These are phyloP conservation scores for Xylaria sp. DNA, from an alignment of 2,329 filamentous ascomycete genomes.

Conservation along the genomic window DNA sequence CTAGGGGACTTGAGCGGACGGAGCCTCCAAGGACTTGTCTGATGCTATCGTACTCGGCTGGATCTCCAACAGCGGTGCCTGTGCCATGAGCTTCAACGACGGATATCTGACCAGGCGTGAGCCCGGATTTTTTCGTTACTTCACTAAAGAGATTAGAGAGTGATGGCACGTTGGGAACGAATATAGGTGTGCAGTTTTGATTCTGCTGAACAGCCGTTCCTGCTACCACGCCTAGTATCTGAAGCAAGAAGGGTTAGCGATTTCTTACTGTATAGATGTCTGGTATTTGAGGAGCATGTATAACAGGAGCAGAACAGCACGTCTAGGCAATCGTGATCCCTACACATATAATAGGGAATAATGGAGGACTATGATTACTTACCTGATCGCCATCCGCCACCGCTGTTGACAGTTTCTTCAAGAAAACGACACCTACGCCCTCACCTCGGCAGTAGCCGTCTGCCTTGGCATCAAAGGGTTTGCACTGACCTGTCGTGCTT, in stretches of 20 bases:
- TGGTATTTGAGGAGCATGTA: background rate
- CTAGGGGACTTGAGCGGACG: slow-evolving; percentile 19
- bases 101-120: slow-evolving; percentile 42
- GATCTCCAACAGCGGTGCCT: slow-evolving; percentile 56
- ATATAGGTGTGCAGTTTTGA: slow-evolving; percentile 54
- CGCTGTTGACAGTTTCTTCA: slow-evolving; percentile 61
- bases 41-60: slow-evolving; percentile 47
- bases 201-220: slow-evolving; percentile 55
- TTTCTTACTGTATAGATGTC: background rate
- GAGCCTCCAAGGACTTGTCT: slow-evolving; percentile 40
- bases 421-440: slow-evolving; percentile 56
- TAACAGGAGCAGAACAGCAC: background rate
- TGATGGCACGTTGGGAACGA: slow-evolving; percentile 51
- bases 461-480: slow-evolving; percentile 54
- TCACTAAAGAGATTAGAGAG: slow-evolving; percentile 47
- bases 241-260: background rate
- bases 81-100: slow-evolving; percentile 57
- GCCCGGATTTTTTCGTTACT: slow-evolving; percentile 42
- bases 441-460: slow-evolving; percentile 67
- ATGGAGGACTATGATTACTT: background rate
- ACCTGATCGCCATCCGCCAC: slow-evolving; percentile 59
- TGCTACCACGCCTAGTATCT: slow-evolving; percentile 51
- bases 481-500: slow-evolving; percentile 44
- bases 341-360: too few species aligned
- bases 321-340: too few species aligned